Conservation (phyloP, 2,329 filamentous ascomycete genomes). For the Neonectria neomacrospora region DNA sequence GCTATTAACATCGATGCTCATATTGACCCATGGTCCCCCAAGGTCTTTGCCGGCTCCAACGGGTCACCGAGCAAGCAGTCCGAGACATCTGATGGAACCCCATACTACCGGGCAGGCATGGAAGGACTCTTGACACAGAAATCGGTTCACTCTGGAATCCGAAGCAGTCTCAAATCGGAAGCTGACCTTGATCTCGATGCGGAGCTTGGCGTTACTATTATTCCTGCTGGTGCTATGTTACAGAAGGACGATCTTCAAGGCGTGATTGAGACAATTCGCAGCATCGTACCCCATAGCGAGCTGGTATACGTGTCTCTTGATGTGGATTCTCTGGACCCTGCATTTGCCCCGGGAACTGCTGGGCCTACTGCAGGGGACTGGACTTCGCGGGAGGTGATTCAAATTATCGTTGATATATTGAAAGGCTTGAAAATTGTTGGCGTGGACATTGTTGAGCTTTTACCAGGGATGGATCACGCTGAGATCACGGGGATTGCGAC, state of each 20-base stretch:
- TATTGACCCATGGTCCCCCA: conserved; percentile 19
- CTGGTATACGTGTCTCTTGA: conserved; percentile 17
- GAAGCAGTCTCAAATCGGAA: conserved; percentile 4
- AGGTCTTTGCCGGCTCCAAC: conserved; percentile 14
- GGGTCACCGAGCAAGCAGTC: conserved; percentile 5
- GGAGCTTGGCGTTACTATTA: conserved; percentile 15
- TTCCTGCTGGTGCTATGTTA: conserved; percentile 13
- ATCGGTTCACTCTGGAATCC: conserved; percentile 3
- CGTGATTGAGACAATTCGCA: conserved; percentile 3
- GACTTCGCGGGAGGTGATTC: conserved; percentile 16
- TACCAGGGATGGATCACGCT: conserved; percentile 1
- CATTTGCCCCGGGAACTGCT: conserved; percentile 14
- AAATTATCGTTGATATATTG: conserved; percentile 13
- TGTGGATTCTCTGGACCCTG: conserved; percentile 12
- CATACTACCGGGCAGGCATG: conserved; percentile 10
- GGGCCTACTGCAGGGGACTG: conserved; percentile 14
- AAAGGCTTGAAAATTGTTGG: conserved; percentile 14
- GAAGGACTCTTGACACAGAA: neutral
- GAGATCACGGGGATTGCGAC: conserved; percentile 5
- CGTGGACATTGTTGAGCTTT: conserved; percentile 15
- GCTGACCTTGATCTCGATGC: conserved; percentile 13
- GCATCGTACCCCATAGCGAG: conserved; percentile 4
- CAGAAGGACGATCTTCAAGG: conserved; percentile 4
- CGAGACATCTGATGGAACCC: conserved; percentile 4
- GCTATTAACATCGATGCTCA: conserved; percentile 19